Base-by-base conservation (phyloP, 2,329 filamentous ascomycete species). In the Ophiostoma sp. region DNA sequence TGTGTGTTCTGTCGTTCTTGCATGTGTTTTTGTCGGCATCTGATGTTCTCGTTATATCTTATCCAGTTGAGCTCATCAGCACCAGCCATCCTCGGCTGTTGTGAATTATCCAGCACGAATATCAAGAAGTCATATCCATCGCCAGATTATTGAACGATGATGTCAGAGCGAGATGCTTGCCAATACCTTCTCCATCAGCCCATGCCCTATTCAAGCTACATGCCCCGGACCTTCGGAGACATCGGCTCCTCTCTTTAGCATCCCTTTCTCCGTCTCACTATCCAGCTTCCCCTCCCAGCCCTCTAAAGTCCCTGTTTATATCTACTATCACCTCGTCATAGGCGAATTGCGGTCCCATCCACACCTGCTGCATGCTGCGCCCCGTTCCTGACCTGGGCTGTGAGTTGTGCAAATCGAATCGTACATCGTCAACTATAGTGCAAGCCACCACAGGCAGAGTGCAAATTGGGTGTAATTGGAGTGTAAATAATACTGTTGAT, bases 301-400 rank as follows among this genome's bases (percentile, higher is more conserved):
- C 11, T 57, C 52, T 10, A 60, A 33, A 48, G 44, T 20, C 20
- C 36, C 20, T 48, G 17, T 48, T 20, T 20, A 48, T 33, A 10
- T 7, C 13, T 33, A 33, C 23, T 20, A 6, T 17, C 27, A 35
- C 23, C 52, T 23, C n/a, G 4, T 57, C n/a, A 27, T 57, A 27
- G 23, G 23, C 57, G 57, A 62, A 35, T 62, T 17, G n/a, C 23
- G 8, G 17, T 54, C 52, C 23, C 48, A 52, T 52, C 48, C 48
- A 20, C 4, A 23, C 44, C 20, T 54, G 44, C 44, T 48, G 48
- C 23, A 27, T 67, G 54, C 69, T 71, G 67, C 67, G 67, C 60
- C 35, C 60, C 67, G n/a, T 57, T 57, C 48, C 52, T 57, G 52
- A n/a, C 52, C 20, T 27, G 7, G 23, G 52, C 52, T 57, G 52